Conservation (phyloP, 306 rosid species). For the Dalbergia cultrata region DNA sequence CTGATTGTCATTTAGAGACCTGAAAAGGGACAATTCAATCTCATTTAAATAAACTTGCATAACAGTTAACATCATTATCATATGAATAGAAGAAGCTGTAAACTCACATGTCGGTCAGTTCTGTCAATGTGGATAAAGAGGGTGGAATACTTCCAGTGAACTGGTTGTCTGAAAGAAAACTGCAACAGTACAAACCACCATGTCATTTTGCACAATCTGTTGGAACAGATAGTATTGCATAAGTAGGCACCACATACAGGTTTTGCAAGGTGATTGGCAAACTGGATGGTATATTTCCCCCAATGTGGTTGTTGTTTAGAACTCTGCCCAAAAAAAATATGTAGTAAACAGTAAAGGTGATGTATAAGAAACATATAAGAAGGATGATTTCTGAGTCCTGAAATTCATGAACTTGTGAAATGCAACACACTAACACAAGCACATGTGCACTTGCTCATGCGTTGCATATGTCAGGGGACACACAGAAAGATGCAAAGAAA, state of each 20-base stretch:
- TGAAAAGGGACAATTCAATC: slow-evolving; percentile 55
- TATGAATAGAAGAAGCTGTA: slow-evolving; percentile 10
- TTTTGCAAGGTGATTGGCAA: slow-evolving; percentile 79
- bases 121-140: slow-evolving; percentile 69
- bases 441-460: slow-evolving; percentile 8
- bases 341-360: slow-evolving; percentile 39
- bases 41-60: slow-evolving; percentile 42
- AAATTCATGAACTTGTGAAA: slow-evolving; percentile 31
- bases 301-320: slow-evolving; percentile 89
- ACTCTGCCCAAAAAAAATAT: slow-evolving; percentile 63
- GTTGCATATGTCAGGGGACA: slow-evolving; percentile 17
- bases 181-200: slow-evolving; percentile 61
- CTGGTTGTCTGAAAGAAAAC: slow-evolving; percentile 92
- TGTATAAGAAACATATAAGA: slow-evolving; percentile 28
- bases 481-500: slow-evolving; percentile 18
- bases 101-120: slow-evolving; percentile 74
- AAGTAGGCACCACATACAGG: slow-evolving; percentile 66
- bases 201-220: slow-evolving; percentile 46
- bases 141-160: slow-evolving; percentile 82
- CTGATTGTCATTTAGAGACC: slow-evolving; percentile 82
- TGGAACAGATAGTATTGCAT: slow-evolving; percentile 35
- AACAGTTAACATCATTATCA: slow-evolving; percentile 31
- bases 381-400: neutral
- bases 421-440: neutral
- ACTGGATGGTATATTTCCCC: slow-evolving; percentile 85